Conservation (phyloP, 2,329 filamentous ascomycete genomes). For the Aspergillus sp. region DNA sequence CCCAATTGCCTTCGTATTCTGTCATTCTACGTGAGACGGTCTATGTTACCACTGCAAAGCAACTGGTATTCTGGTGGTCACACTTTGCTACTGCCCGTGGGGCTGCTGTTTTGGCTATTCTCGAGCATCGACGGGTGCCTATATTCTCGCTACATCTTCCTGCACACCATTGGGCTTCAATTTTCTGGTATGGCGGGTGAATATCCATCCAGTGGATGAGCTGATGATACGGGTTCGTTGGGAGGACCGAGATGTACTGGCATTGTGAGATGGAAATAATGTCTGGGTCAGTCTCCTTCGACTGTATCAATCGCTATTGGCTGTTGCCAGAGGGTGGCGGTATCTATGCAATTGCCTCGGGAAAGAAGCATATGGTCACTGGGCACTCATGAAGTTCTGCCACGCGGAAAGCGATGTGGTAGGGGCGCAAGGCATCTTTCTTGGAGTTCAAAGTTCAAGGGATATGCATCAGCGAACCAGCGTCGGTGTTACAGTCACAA, state of each 20-base stretch:
- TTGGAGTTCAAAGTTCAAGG: background rate
- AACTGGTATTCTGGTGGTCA: background rate
- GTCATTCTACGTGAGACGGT: background rate
- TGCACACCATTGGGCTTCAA: background rate
- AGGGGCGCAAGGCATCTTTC: too few relatives aligned
- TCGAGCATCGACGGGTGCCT: background rate
- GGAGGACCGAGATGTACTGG: background rate
- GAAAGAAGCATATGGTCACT: too few relatives aligned
- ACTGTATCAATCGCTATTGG: background rate
- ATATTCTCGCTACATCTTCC: background rate
- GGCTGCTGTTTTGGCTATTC: background rate
- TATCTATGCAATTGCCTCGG: background rate
- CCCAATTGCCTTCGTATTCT: constrained; percentile 16
- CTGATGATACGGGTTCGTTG: too few relatives aligned
- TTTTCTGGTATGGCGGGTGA: constrained; percentile 2
- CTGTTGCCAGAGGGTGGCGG: constrained; percentile 2
- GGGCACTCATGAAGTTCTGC: background rate
- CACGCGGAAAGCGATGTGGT: background rate
- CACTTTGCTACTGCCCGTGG: background rate
- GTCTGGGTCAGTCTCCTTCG: constrained; percentile 2
- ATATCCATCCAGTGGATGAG: too few relatives aligned
- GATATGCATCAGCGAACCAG: constrained; percentile 13
- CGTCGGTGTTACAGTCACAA: constrained; percentile 17
- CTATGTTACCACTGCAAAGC: too few relatives aligned
- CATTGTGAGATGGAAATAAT: constrained; percentile 1